Evolutionary conservation across 257 asterid genomes (phyloP).

Genomic region (Solanum chiquidenum): DNA sequence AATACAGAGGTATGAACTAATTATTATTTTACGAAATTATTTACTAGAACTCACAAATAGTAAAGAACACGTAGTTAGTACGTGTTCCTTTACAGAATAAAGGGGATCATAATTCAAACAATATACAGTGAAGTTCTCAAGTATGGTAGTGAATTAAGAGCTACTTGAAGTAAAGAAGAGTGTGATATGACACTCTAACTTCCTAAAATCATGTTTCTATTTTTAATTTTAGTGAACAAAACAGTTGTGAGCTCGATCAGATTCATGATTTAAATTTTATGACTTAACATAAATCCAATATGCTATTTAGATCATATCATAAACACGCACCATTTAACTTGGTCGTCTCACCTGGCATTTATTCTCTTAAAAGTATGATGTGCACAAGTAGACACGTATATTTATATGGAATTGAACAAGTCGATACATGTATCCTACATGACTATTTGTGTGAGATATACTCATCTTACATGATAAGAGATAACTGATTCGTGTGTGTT

Average conservation of each 20-base stretch:
- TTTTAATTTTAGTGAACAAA: background rate
- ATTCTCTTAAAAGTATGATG: background rate
- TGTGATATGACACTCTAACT: background rate
- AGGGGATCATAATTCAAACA: too few species aligned
- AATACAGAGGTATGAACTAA: too few species aligned
- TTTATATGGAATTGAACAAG: background rate
- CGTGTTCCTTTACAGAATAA: too few species aligned
- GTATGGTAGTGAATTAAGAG: background rate
- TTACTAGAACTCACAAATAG: too few species aligned
- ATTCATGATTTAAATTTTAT: background rate
- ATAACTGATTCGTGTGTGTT: too few species aligned
- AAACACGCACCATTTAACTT: background rate
- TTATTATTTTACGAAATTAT: too few species aligned
- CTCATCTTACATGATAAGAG: rapidly evolving
- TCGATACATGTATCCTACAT: background rate
- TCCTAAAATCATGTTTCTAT: background rate
- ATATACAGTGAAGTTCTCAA: background rate
- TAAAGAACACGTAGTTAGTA: too few species aligned
- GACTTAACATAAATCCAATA: background rate
- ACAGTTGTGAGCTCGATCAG: background rate
- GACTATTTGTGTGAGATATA: background rate
- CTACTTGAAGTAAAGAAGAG: background rate
- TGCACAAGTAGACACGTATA: background rate
- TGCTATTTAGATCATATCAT: background rate
- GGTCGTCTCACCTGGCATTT: background rate